A percentile compares a stretch with the other conserved stretches of the same genome.
Evolutionary conservation across 305 asterid genomes (phyloP).

Genomic region (Fraxinus sp.): DNA sequence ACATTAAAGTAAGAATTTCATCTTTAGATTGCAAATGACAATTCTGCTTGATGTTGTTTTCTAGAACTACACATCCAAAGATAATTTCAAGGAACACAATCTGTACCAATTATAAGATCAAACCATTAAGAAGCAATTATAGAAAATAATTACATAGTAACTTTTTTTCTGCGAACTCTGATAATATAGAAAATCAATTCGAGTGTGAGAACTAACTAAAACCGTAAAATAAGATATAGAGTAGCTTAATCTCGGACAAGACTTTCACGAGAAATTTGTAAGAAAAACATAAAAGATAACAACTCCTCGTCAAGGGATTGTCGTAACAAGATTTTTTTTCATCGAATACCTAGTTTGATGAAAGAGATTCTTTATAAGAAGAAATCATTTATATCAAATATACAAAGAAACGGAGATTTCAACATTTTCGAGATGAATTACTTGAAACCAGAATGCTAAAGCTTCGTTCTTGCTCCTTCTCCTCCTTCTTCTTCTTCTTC

Average conservation of each 20-base stretch:
- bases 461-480: background rate
- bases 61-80: background rate
- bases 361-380: background rate
- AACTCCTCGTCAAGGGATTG: background rate
- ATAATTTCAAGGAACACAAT: background rate
- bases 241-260: background rate
- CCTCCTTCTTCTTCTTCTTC: slow-evolving; percentile 9
- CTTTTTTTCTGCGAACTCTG: background rate
- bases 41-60: background rate
- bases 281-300: background rate
- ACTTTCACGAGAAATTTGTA: background rate
- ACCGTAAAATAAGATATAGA: background rate
- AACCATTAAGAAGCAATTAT: background rate
- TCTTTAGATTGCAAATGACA: background rate
- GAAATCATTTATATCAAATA: background rate
- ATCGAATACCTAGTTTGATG: background rate
- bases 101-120: background rate
- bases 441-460: slow-evolving; percentile 16
- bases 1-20: background rate
- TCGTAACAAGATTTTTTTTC: background rate
- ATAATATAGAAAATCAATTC: background rate
- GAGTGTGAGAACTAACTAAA: background rate
- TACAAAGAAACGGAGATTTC: background rate
- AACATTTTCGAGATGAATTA: background rate
- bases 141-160: background rate